Conservation (phyloP, 805 yeast species). For the Blastobotrys parvus region DNA sequence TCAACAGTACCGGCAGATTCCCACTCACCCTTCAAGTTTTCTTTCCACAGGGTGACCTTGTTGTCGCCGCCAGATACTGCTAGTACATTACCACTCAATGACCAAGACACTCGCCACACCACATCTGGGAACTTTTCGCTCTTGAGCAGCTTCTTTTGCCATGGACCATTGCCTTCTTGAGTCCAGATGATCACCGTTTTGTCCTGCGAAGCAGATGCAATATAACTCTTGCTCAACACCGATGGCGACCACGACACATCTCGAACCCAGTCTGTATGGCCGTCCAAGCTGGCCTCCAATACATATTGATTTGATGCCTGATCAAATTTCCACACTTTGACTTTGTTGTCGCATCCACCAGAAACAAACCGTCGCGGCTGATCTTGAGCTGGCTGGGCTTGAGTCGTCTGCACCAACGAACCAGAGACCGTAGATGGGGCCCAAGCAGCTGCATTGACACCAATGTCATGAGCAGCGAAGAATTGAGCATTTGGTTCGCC, state of each 20-base stretch:
- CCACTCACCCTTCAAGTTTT: constrained; percentile 87
- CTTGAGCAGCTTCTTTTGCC: constrained; percentile 75
- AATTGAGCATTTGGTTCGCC: constrained; percentile 41
- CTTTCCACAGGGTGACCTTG: constrained; percentile 94
- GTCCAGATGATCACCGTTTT: constrained; percentile 94
- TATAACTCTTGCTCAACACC: constrained; percentile 72
- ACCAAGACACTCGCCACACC: constrained; percentile 98
- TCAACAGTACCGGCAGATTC: constrained; percentile 95
- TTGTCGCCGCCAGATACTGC: constrained; percentile 97
- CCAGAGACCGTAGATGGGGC: constrained; percentile 20
- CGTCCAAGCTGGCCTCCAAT: constrained; percentile 70
- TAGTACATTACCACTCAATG: constrained; percentile 86
- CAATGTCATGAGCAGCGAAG: constrained; percentile 82
- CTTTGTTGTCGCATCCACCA: constrained; percentile 92
- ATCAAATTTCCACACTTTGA: constrained; percentile 80
- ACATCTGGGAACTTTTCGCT: constrained; percentile 89
- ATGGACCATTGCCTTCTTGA: constrained; percentile 56
- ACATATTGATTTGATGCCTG: constrained; percentile 47
- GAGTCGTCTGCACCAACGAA: constrained; percentile 24
- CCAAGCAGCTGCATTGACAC: constrained; percentile 94
- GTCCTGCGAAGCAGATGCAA: constrained; percentile 96
- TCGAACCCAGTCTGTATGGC: constrained; percentile 97
- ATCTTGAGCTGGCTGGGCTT: constrained; percentile 10
- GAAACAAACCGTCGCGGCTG: constrained; percentile 67
- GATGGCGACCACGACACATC: constrained; percentile 99